Conservation (phyloP, 2,329 filamentous ascomycete genomes). For the Endoconidiophora laricicola region DNA sequence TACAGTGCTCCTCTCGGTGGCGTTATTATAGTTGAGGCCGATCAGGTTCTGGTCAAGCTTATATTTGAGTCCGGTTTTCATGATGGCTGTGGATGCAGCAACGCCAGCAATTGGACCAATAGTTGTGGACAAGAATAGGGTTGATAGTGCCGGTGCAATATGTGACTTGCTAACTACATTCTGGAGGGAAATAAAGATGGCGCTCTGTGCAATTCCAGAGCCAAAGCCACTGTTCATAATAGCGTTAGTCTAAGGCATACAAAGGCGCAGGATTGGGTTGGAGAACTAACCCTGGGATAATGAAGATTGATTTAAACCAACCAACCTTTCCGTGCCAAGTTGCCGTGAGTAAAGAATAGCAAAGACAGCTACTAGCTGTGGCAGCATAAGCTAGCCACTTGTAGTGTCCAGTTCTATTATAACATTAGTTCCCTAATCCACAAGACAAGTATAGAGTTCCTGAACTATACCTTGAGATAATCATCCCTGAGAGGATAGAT, state of each 20-base stretch:
- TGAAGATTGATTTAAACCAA: conserved; percentile 39
- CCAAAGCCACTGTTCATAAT: conserved; percentile 20
- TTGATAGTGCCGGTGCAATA: conserved; percentile 25
- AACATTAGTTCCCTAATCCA: neutral
- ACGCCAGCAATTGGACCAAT: conserved; percentile 25
- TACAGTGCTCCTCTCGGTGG: conserved; percentile 12
- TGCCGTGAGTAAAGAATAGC: conserved; percentile 36
- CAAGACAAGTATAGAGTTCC: neutral
- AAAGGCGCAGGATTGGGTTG: neutral
- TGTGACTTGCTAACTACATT: conserved; percentile 23
- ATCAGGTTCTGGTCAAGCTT: conserved; percentile 13
- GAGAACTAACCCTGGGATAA: conserved; percentile 27
- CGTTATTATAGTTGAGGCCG: conserved; percentile 11
- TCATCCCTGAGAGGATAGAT: conserved; percentile 39
- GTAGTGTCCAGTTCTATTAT: conserved; percentile 38
- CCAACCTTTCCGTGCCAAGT: conserved; percentile 44
- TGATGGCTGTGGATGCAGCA: conserved; percentile 23
- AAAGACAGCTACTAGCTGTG: conserved; percentile 29
- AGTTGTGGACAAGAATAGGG: conserved; percentile 24
- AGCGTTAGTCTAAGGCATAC: neutral
- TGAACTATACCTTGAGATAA: conserved; percentile 30
- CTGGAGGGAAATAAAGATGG: conserved; percentile 27
- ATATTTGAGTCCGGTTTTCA: conserved; percentile 16
- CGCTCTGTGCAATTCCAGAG: conserved; percentile 24
- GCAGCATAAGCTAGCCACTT: conserved; percentile 36